phyloP scores from a whole-genome alignment of 2,329 filamentous ascomycete genomes.

The Sclerotinia glacialis region DNA sequence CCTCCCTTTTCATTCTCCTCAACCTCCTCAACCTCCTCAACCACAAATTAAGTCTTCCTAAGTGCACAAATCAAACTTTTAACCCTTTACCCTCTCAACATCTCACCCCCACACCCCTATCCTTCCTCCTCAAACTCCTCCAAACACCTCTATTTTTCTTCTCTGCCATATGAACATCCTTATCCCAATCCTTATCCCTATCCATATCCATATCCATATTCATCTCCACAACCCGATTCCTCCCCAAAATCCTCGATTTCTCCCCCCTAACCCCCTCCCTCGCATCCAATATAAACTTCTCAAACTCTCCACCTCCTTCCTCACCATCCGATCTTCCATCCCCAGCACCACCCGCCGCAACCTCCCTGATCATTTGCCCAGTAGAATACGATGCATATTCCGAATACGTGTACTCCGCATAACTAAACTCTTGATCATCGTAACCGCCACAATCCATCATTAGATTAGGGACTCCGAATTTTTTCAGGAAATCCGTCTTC shows the following conservation, averaged over 20 bases:
- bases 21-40: too few species aligned
- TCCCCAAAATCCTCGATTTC: neutral
- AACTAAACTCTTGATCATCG: neutral
- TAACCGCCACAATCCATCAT: constrained; percentile 14
- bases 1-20: too few species aligned
- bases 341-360: neutral
- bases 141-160: neutral
- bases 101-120: neutral
- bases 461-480: neutral
- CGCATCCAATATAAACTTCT: neutral
- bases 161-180: too few species aligned
- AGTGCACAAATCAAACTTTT: too few species aligned
- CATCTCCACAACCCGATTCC: neutral
- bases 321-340: too few species aligned
- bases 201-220: neutral
- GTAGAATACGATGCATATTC: neutral
- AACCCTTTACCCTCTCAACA: neutral
- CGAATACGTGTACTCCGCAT: neutral
- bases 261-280: neutral
- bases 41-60: too few species aligned
- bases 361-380: neutral
- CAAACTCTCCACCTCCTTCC: neutral
- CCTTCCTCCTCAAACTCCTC: neutral
- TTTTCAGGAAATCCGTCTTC: neutral
- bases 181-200: too few species aligned